Evolutionary conservation across 495 filamentous ascomycete species (phyloP).

Genomic region (Hypoxylon fragiforme): DNA sequence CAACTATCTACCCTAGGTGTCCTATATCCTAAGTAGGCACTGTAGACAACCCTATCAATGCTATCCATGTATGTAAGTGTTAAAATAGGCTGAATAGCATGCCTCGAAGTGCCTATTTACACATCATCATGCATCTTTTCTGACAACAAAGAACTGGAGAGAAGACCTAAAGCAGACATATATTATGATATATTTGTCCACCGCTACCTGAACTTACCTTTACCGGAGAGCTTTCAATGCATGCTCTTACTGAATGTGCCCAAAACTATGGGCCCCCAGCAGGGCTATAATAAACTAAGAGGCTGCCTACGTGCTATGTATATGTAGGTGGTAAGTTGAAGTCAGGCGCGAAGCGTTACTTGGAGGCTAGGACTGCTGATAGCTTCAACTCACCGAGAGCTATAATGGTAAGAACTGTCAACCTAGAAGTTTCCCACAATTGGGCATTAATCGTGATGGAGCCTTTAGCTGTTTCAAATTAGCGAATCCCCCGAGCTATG

Average conservation of each 20-base stretch:
- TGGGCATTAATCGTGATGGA: conserved; percentile 39
- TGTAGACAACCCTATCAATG: too few relatives aligned
- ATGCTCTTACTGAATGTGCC: too few relatives aligned
- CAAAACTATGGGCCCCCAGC: neutral
- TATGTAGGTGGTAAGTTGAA: neutral
- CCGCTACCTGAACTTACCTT: neutral
- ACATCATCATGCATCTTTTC: too few relatives aligned
- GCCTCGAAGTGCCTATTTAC: too few relatives aligned
- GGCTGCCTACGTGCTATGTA: too few relatives aligned
- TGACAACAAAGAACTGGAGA: neutral
- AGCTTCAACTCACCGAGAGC: conserved; percentile 7
- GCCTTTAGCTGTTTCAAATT: conserved; percentile 40
- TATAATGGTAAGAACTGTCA: conserved; percentile 5
- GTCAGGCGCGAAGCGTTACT: too few relatives aligned
- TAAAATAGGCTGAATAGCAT: neutral
- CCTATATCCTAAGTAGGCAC: too few relatives aligned
- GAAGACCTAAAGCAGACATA: too few relatives aligned
- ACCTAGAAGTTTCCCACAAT: conserved; percentile 28
- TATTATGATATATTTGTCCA: neutral
- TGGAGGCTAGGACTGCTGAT: too few relatives aligned
- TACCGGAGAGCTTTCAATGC: too few relatives aligned
- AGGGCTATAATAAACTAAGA: neutral
- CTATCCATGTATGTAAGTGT: neutral
- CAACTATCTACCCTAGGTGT: too few relatives aligned
- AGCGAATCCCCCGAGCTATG: conserved; percentile 32